Base-by-base conservation (phyloP, 2,329 filamentous ascomycete species). In the Huntiella bhutanensis region DNA sequence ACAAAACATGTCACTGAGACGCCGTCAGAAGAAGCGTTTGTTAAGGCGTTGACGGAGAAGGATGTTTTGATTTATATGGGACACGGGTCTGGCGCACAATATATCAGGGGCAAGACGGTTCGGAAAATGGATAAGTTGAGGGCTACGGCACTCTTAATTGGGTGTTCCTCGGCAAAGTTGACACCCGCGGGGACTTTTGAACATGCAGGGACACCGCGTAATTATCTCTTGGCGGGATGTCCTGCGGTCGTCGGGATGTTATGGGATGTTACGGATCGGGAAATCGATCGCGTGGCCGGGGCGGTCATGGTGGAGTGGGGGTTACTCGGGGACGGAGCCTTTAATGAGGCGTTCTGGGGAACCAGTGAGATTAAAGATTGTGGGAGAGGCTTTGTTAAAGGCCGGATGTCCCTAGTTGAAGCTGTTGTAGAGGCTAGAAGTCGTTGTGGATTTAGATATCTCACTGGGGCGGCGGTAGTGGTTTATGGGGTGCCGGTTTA, bases 261-360 rank as follows among this genome's bases (percentile, higher is more conserved):
- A 34, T 98, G 91, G 91, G 91, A 98, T 60, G 91, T 98, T 43
- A 98, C 91, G 7, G 91, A 98, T 59, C 83, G 83, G 56, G 91
- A 98, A 60, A 94, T 95, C 59, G 92, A 98, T 64, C 81, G 87
- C 13, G 93, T 94, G 60, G 82, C 87, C 0, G 76, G 80, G 33
- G 69, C 72, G 19, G 67, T 82, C 2, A 82, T 94, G 58, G 82
- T 91, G 58, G 71, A 80, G 55, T 98, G 91, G 91, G 91, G 91
- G 0, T 60, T 98, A 5, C 65, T 82, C 45, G 57, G 61, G 1
- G 54, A 54, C 60, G 69, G 69, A 49, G 60, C 66, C 5, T 70
- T 66, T 51, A 57, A 59, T 32, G 49, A 41, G 10, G 38, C 57
- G 42, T 62, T 67, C 47, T 80, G 95, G 33, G 73, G 75, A 32